A percentile compares a stretch with the other conserved stretches of the same genome.
Conservation (phyloP, 805 yeast genomes). For the Teunomyces atbi region DNA sequence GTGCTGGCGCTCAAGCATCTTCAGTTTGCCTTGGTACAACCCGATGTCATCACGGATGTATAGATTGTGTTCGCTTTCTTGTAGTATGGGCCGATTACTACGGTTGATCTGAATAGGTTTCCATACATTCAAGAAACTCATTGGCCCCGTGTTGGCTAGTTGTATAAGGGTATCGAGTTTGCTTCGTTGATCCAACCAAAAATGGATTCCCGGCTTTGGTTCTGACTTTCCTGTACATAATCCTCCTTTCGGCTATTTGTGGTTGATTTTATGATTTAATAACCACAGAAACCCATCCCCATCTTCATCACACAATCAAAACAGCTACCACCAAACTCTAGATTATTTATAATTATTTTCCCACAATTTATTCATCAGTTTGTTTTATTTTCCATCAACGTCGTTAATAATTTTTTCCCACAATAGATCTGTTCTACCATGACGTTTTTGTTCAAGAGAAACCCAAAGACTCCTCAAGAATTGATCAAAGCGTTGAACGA, state of each 20-base stretch:
- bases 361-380: too few species aligned
- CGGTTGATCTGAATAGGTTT: conserved; percentile 35
- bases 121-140: conserved; percentile 28
- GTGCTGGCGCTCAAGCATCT: conserved; percentile 59
- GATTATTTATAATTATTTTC: too few species aligned
- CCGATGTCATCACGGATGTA: conserved; percentile 53
- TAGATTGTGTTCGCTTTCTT: conserved; percentile 30
- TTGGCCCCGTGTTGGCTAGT: conserved; percentile 7
- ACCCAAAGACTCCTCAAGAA: conserved; percentile 87
- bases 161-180: too few species aligned
- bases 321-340: too few species aligned
- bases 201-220: too few species aligned
- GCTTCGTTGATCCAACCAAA: too few species aligned
- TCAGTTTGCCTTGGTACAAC: conserved; percentile 71
- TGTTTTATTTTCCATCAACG: too few species aligned
- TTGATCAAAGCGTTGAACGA: conserved; percentile 75
- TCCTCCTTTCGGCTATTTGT: neutral
- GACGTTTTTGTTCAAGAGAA: conserved; percentile 90
- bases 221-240: neutral
- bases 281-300: too few species aligned
- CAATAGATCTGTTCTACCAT: conserved; percentile 35
- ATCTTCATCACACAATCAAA: too few species aligned
- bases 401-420: neutral
- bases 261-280: neutral
- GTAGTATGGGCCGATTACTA: conserved; percentile 38